These are phyloP conservation scores for Lotus japonicus DNA, from an alignment of 306 rosid genomes.

Conservation along the genomic window DNA sequence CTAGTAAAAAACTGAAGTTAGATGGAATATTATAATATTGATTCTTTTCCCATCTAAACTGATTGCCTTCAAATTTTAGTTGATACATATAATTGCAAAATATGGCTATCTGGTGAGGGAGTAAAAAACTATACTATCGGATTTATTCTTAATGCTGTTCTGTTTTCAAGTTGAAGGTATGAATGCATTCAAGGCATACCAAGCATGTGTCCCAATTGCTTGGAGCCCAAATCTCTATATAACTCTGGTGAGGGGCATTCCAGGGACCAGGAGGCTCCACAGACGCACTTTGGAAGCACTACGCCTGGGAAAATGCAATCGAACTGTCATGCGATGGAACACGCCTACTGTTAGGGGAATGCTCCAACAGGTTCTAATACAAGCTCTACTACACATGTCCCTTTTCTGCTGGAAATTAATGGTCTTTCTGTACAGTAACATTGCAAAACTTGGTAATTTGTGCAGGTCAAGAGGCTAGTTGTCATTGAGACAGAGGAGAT, in stretches of 20 bases:
- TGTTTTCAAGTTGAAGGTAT: constrained; percentile 47
- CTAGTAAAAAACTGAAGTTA: not conserved
- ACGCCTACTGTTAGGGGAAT: constrained; percentile 90
- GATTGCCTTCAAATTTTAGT: not conserved
- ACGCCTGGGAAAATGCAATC: constrained; percentile 71
- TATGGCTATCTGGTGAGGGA: not conserved
- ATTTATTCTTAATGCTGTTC: constrained; percentile 22
- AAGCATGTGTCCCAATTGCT: constrained; percentile 71
- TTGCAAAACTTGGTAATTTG: constrained; percentile 7
- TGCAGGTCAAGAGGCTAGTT: constrained; percentile 83
- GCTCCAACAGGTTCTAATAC: constrained; percentile 69
- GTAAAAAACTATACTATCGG: not conserved
- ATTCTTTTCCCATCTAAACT: not conserved
- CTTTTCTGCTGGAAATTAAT: not conserved
- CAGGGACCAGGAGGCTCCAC: constrained; percentile 87
- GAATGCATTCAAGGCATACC: constrained; percentile 91
- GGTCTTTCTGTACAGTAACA: not conserved
- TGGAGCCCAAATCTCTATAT: constrained; percentile 83
- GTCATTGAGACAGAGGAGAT: constrained; percentile 87
- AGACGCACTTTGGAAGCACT: constrained; percentile 89
- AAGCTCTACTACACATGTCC: not conserved
- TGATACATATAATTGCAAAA: not conserved
- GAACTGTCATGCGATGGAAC: constrained; percentile 94
- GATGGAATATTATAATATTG: not conserved
- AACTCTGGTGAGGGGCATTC: constrained; percentile 89